Evolutionary conservation across 345 rosid species (phyloP).

Genomic region (Psidium guajava): DNA sequence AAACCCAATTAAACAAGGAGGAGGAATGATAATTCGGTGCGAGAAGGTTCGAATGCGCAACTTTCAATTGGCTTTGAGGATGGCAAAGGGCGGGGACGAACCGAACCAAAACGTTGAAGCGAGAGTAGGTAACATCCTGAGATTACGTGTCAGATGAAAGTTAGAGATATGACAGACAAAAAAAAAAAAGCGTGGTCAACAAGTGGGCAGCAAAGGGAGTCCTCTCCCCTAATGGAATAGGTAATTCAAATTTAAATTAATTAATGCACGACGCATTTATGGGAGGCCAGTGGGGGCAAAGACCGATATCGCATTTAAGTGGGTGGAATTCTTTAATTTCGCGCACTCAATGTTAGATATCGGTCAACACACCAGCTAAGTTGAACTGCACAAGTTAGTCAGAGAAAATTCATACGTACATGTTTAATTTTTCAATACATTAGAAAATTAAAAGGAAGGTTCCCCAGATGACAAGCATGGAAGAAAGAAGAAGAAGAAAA

Average conservation of each 20-base stretch:
- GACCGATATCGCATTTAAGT: not conserved
- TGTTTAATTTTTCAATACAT: not conserved
- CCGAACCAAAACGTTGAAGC: no score
- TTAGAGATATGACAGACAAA: no score
- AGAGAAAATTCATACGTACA: not conserved
- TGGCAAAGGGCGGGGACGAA: no score
- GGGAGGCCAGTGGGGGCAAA: not conserved
- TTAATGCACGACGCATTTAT: not conserved
- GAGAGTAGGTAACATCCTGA: no score
- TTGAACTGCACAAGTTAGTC: not conserved
- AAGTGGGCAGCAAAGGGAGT: no score
- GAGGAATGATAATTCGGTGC: no score
- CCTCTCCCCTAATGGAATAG: no score
- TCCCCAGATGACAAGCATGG: not conserved
- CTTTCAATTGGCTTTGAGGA: no score
- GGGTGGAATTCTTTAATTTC: not conserved
- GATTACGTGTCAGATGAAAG: no score
- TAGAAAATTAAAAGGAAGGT: not conserved
- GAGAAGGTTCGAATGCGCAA: no score
- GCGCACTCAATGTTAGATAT: not conserved
- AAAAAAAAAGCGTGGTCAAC: no score
- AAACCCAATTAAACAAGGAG: no score
- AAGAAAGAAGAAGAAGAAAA: not conserved
- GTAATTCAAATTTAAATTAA: not conserved
- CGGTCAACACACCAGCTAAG: not conserved